A percentile compares a stretch with the other conserved stretches of the same genome.
Conservation (phyloP, 2,329 filamentous ascomycete genomes). For the Pseudogymnoascus sp. region DNA sequence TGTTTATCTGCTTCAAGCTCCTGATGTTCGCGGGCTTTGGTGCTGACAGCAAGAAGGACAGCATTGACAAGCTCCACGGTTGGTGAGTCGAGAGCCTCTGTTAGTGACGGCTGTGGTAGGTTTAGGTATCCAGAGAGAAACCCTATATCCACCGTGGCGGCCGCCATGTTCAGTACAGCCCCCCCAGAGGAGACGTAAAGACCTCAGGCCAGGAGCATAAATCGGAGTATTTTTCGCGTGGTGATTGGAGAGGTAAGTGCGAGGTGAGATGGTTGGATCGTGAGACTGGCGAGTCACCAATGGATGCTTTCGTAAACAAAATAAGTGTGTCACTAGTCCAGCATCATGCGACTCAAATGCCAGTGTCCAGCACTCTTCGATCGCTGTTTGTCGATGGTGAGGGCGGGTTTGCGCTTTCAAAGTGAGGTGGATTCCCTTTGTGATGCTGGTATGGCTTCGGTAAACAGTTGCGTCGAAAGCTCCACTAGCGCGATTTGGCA, state of each 20-base stretch:
- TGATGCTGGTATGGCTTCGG: background rate
- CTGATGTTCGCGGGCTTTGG: slow-evolving; percentile 77
- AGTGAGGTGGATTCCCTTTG: background rate
- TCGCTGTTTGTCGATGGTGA: slow-evolving; percentile 4
- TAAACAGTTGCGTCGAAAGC: slow-evolving; percentile 6
- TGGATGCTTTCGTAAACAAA: background rate
- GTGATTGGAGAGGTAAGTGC: background rate
- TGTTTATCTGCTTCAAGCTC: slow-evolving; percentile 80
- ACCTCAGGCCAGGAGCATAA: background rate
- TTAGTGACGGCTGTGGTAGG: slow-evolving; percentile 58
- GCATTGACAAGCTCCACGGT: slow-evolving; percentile 71
- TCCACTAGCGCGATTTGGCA: slow-evolving; percentile 8
- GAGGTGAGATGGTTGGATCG: background rate
- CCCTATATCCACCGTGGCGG: slow-evolving; percentile 57
- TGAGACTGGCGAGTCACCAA: background rate
- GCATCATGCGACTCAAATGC: slow-evolving; percentile 6
- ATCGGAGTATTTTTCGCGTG: slow-evolving; percentile 3
- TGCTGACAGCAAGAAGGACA: slow-evolving; percentile 66
- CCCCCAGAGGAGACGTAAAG: background rate
- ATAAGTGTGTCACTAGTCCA: slow-evolving; percentile 2
- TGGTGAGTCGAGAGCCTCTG: slow-evolving; percentile 55
- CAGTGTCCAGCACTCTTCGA: slow-evolving; percentile 7
- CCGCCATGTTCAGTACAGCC: slow-evolving; percentile 45
- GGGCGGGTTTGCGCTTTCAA: background rate
- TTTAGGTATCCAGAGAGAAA: slow-evolving; percentile 67